Evolutionary conservation across 2,329 filamentous ascomycete species (phyloP), one percentile per base, ranked within the genome.

Genomic region (Sclerotinia trifoliorum): DNA sequence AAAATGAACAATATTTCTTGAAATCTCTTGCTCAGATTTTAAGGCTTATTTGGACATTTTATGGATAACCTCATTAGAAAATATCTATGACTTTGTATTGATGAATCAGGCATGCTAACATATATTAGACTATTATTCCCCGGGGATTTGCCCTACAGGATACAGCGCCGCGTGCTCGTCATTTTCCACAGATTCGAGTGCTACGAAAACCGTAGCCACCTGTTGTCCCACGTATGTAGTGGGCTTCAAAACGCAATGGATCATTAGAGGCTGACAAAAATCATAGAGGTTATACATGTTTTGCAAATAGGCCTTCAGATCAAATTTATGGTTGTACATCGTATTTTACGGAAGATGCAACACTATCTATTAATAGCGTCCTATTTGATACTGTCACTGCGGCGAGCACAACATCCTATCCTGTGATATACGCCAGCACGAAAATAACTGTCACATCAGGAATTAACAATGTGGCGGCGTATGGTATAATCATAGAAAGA

Each of bases 301-400:
- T 60, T 32, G 42, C 42, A 21, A 29, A 66, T 39, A 57, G 64
- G 29, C 15, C 54, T 11, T 24, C 52, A 10, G n/a, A 35, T 21
- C 54, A 66, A 29, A 51, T 60, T 10, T 66, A 60, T 58, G 64
- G 64, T 10, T 66, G 64, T 49, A 42, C 64, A n/a, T 66, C 64
- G 2, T 60, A 29, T 39, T 58, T 66, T 48, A 8, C 29, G 6
- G 13, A 32, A 21, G n/a, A 66, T 29, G 35, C 46, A 29, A 29
- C 48, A 1, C 8, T 66, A 15, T 35, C 64, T 7, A 66, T 66
- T 19, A 58, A 35, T 6, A 60, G 52, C 17, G 64, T 49, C 17
- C 24, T 29, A 21, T 66, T 60, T n/a, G 46, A 66, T 39, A 66
- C 64, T 10, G n/a, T 60, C 7, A 51, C 42, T 11, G 26, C 44